Base-by-base conservation (phyloP, 352 stramenopile species). In the Pythium grandisporangium region DNA sequence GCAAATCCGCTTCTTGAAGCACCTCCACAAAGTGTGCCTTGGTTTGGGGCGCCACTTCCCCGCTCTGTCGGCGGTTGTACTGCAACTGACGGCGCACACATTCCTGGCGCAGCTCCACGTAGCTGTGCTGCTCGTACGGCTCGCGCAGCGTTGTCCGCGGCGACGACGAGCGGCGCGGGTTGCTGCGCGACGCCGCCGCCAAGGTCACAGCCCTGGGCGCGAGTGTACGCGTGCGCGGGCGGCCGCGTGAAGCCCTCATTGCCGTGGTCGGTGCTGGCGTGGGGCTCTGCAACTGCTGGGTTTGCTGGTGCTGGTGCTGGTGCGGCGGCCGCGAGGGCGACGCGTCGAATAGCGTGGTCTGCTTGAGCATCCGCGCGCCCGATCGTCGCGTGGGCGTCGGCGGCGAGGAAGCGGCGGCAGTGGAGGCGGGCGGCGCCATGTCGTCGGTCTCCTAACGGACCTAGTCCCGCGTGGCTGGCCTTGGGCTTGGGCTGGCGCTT, bases 81-180 rank as follows among this genome's bases (percentile, higher is more conserved):
- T 42, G 35, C 37, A 80, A 51, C 11, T 40, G 24, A 24, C 68
- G 64, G 13, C 58, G 47, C 1, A 35, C 19, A 7, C 70, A 39
- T 35, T 77, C 68, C 30, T 48, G 44, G 26, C 63, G 60, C 42
- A 81, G 51, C 14, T 57, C 45, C n/a, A 45, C 32, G 42, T 61
- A 60, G n/a, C 26, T 22, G 37, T 59, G 50, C 5, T 55, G 25
- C 8, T 77, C 68, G 62, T 81, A 81, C 40, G 68, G 68, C 38
- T 70, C 59, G 34, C 33, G 35, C 12, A 73, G 49, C 2, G 23
- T 30, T 1, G 37, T 42, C 4, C 16, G 17, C 3, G 26, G 10
- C 8, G 48, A 2, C 27, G 36, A 34, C 26, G 40, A 12, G 16
- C 41, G 48, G 12, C 40, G 48, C 40, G 48, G 8, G 14, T 33